These are phyloP conservation scores for Malassezia pachydermatis DNA, from an alignment of 1,284 basidiomycete genomes.

Conservation along the genomic window DNA sequence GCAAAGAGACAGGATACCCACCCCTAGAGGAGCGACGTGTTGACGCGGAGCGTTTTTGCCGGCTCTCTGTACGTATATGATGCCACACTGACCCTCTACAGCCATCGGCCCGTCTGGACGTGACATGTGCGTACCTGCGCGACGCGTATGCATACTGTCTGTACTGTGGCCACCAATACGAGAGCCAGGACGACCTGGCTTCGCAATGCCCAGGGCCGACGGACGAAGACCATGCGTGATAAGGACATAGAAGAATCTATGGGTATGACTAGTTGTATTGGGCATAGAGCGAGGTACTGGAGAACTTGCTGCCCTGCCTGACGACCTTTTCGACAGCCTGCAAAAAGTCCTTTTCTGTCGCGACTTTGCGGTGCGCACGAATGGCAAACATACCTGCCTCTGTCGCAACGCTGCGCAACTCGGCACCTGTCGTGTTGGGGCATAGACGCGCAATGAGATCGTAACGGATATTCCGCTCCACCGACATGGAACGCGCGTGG, in stretches of 20 bases:
- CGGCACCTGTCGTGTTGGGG: constrained; percentile 95
- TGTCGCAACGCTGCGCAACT: constrained; percentile 88
- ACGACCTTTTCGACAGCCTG: constrained; percentile 98
- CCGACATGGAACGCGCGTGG: constrained; percentile 91
- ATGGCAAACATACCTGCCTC: constrained; percentile 99
- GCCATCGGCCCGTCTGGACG: constrained; percentile 15
- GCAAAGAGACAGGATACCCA: not conserved
- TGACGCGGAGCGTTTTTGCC: constrained; percentile 9
- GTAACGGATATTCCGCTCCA: constrained; percentile 92
- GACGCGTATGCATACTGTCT: constrained; percentile 20
- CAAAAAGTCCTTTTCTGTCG: constrained; percentile 92
- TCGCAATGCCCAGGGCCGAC: constrained; percentile 22
- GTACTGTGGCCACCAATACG: constrained; percentile 28
- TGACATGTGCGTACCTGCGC: constrained; percentile 19
- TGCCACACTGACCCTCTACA: not conserved
- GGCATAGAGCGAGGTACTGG: constrained; percentile 50
- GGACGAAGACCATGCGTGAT: constrained; percentile 27
- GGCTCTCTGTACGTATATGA: not conserved
- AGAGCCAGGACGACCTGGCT: constrained; percentile 3
- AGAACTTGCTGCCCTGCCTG: constrained; percentile 92
- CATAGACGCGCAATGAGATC: constrained; percentile 93
- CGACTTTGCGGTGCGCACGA: constrained; percentile 87
- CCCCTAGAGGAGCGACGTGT: not conserved
- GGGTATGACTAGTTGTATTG: constrained; percentile 22
- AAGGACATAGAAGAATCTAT: not conserved